Evolutionary conservation across 1,284 basidiomycete species (phyloP), one percentile per base, ranked within the genome.

Genomic region (Puccinia brachypodii): DNA sequence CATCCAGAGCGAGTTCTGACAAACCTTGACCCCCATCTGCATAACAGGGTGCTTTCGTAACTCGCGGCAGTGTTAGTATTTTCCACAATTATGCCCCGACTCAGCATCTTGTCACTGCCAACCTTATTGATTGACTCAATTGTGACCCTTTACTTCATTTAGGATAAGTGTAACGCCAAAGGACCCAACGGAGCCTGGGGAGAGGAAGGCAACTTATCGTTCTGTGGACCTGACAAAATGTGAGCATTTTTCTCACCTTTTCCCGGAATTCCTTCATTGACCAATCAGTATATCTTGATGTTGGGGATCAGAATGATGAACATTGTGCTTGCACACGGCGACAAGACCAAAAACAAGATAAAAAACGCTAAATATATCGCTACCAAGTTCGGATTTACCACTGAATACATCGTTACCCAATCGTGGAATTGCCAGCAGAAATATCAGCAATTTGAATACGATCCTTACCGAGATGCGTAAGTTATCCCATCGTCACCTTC

Each of bases 401-500:
- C 77, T 13, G 77, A 80, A 47, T 80, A 80, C 50, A 42, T 80
- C 28, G 77, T 80, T 13, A 80, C 38, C 13, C 77, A 80, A 62
- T 80, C 77, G 16, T 80, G 68, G 66, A 80, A 62, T n/a, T 80
- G 77, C 40, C 77, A 80, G 31, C 69, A 73, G 25, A 81, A 81
- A 50, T 66, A 66, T 42, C 56, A 71, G 14, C 9, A 60, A 31
- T 71, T 42, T 33, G 66, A 71, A 16, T 64, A 74, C n/a, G 79
- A 81, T 42, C 79, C 79, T 44, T 81, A 81, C 71, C 36, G 44
- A 36, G 60, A 66, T 22, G 36, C 50, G 79, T 81, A 16, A 74
- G 79, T 47, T 40, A 31, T 38, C 62, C 33, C 14, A 42, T 11
- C 40, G n/a, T n/a, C n/a, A n/a, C n/a, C n/a, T n/a, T n/a, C n/a